Base-by-base conservation (phyloP, 83 land plant species). In the Diphasiastrum complanatum region DNA sequence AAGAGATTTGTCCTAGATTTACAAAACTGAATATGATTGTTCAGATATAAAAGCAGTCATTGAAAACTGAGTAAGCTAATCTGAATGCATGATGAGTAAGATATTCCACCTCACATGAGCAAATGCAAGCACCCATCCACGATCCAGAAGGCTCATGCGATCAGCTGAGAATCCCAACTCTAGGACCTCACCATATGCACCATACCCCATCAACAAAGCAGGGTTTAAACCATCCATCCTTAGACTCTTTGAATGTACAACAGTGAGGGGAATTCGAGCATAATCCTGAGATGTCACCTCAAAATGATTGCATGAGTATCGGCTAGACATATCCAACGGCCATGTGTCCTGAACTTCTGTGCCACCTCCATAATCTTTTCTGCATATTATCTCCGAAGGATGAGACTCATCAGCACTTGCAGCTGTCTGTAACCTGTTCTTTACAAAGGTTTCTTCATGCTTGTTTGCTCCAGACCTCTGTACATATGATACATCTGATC, bases 61-160 rank as follows among this genome's bases (percentile, higher is more conserved):
- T n/a, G n/a, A n/a, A n/a, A n/a, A n/a, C n/a, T n/a, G n/a, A n/a
- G n/a, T n/a, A n/a, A n/a, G n/a, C n/a, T n/a, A n/a, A n/a, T n/a
- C n/a, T n/a, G n/a, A n/a, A n/a, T n/a, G n/a, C n/a, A n/a, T n/a
- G n/a, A n/a, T n/a, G n/a, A n/a, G n/a, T n/a, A n/a, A n/a, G n/a
- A n/a, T n/a, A n/a, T n/a, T n/a, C n/a, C 62, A 82, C 99, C 99
- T 95, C 19, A 95, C 99, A 81, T 95, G 97, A 60, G 99, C 92
- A 86, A 76, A 86, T 57, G 93, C 99, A 45, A 95, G 56, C 22
- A 83, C 80, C 89, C 92, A 95, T 43, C 99, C 99, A 52, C 97
- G 92, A 58, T 80, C 82, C 61, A 95, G 85, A 61, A 95, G 79
- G 74, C 93, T 84, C 27, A 89, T 47, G 6, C 68, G 80, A 33